Evolutionary conservation across 768 basidiomycete genomes (phyloP).

Genomic region (Phlebiopsis flavidoalba): DNA sequence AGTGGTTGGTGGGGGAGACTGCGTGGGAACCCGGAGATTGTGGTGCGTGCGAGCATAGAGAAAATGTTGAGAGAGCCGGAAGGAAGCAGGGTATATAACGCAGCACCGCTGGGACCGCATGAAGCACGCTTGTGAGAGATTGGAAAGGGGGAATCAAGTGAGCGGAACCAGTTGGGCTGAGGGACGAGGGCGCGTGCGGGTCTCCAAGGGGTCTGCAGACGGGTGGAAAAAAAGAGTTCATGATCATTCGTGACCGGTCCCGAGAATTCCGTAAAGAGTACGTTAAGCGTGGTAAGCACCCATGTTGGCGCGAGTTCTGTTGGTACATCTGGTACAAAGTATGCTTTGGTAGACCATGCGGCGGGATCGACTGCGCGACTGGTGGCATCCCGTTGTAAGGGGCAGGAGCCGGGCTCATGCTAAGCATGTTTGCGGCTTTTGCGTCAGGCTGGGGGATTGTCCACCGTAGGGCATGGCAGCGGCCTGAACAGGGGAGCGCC

Average conservation of each 20-base stretch:
- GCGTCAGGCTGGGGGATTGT: slow-evolving; percentile 58
- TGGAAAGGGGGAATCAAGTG: neutral
- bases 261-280: slow-evolving; percentile 2
- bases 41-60: neutral
- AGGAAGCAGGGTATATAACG: slow-evolving; percentile 4
- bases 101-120: neutral
- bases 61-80: neutral
- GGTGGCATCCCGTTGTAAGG: slow-evolving; percentile 57
- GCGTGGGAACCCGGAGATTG: neutral
- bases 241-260: slow-evolving; percentile 10
- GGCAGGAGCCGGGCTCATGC: slow-evolving; percentile 52
- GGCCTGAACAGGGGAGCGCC: slow-evolving; percentile 33
- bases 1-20: neutral
- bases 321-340: slow-evolving; percentile 85
- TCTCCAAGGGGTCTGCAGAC: slow-evolving; percentile 8
- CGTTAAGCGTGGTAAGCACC: slow-evolving; percentile 53
- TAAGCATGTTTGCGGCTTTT: slow-evolving; percentile 51
- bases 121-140: slow-evolving; percentile 2
- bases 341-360: slow-evolving; percentile 73
- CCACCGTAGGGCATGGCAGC: slow-evolving; percentile 45
- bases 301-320: slow-evolving; percentile 70
- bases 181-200: slow-evolving; percentile 1
- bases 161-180: slow-evolving; percentile 11
- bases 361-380: slow-evolving; percentile 51
- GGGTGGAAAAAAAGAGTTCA: slow-evolving; percentile 3